Evolutionary conservation across 257 asterid genomes (phyloP).

Genomic region (Rubia yunnanensis): DNA sequence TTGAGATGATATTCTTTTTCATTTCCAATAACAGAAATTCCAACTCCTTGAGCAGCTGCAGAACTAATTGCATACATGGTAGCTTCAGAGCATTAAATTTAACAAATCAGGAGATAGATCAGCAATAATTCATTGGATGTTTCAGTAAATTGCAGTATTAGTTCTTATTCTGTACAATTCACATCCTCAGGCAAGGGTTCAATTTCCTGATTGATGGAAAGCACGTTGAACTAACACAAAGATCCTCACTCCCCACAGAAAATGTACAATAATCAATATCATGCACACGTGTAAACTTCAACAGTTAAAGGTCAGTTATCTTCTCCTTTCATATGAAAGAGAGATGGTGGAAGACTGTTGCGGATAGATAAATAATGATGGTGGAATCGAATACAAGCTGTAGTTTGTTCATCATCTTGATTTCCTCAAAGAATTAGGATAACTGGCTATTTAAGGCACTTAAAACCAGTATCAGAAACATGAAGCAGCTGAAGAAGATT

Average conservation of each 20-base stretch:
- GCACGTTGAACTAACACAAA: neutral
- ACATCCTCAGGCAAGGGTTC: neutral
- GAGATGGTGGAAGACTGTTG: neutral
- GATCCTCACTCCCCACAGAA: neutral
- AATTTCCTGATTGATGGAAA: neutral
- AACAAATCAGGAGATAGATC: neutral
- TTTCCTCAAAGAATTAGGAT: neutral
- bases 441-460: neutral
- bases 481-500: neutral
- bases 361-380: neutral
- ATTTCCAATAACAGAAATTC: neutral
- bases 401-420: neutral
- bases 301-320: neutral
- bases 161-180: neutral
- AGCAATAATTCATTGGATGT: neutral
- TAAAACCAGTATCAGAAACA: neutral
- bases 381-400: neutral
- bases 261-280: neutral
- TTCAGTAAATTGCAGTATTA: neutral
- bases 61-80: neutral
- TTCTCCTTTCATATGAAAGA: neutral
- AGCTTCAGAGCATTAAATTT: neutral
- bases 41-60: neutral
- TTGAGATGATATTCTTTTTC: neutral
- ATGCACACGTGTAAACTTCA: neutral